These are phyloP conservation scores for Talaromyces sp. DNA, from an alignment of 2,329 filamentous ascomycete genomes.

Conservation along the genomic window DNA sequence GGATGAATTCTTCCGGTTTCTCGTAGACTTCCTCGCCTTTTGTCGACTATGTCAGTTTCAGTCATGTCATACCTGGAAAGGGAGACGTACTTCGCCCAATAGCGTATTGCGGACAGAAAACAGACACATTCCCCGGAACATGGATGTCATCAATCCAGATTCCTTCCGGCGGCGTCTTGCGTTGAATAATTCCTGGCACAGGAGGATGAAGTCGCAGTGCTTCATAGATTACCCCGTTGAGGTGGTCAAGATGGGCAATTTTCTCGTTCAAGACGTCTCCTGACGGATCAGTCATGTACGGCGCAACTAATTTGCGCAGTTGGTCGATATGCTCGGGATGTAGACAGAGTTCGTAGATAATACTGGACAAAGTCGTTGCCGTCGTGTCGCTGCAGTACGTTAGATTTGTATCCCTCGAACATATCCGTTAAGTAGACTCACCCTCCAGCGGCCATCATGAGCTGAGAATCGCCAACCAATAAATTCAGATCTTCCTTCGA, in stretches of 20 bases:
- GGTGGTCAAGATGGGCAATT: conserved; percentile 20
- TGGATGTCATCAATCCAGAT: conserved; percentile 30
- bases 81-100: conserved; percentile 22
- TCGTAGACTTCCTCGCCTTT: conserved; percentile 25
- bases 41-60: background rate
- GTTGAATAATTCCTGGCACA: conserved; percentile 36
- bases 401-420: conserved; percentile 16
- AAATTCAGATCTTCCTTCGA: conserved; percentile 20
- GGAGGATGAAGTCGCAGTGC: conserved; percentile 41
- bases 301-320: conserved; percentile 31
- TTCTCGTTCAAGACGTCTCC: conserved; percentile 14
- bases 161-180: conserved; percentile 36
- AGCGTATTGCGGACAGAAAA: conserved; percentile 22
- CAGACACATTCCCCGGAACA: conserved; percentile 25
- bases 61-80: background rate
- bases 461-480: conserved; percentile 25
- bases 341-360: conserved; percentile 38
- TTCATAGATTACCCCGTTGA: conserved; percentile 43
- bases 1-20: conserved; percentile 26
- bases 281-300: conserved; percentile 15
- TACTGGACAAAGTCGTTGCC: conserved; percentile 33
- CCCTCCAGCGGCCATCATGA: conserved; percentile 29
- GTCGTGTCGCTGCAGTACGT: conserved; percentile 37
- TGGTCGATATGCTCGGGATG: conserved; percentile 25
- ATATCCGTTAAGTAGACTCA: conserved; percentile 9